A percentile compares a stretch with the other conserved stretches of the same genome.
Evolutionary conservation across 2,329 filamentous ascomycete species (phyloP).

Genomic region (Microsporum audouinii): DNA sequence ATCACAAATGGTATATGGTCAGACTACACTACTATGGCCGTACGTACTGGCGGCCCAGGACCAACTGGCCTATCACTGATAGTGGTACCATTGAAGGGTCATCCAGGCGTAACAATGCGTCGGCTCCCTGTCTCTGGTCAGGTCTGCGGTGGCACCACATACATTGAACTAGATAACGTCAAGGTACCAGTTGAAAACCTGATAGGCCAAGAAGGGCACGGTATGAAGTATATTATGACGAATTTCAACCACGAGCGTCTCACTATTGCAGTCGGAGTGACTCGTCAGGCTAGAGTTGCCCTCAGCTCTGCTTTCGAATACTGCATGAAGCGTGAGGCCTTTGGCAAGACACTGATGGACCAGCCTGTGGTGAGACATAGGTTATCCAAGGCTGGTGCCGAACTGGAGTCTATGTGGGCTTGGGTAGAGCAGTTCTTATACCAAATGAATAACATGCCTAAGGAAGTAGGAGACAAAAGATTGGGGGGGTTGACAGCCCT

Average conservation of each 20-base stretch:
- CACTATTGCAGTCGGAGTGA: slow-evolving; percentile 52
- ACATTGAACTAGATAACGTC: slow-evolving; percentile 65
- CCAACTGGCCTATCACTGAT: slow-evolving; percentile 54
- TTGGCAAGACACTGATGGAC: slow-evolving; percentile 57
- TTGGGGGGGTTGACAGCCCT: slow-evolving; percentile 62
- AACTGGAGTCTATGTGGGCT: slow-evolving; percentile 58
- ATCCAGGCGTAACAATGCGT: slow-evolving; percentile 57
- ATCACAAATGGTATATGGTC: slow-evolving; percentile 64
- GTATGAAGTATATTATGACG: slow-evolving; percentile 65
- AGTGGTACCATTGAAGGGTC: slow-evolving; percentile 56
- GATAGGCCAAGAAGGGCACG: slow-evolving; percentile 56
- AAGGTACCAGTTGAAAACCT: slow-evolving; percentile 59
- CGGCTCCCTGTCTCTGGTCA: slow-evolving; percentile 56
- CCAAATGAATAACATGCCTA: slow-evolving; percentile 50
- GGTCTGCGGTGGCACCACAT: slow-evolving; percentile 57
- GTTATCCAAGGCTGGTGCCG: slow-evolving; percentile 57
- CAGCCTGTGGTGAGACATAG: slow-evolving; percentile 63
- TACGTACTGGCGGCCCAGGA: slow-evolving; percentile 57
- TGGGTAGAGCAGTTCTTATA: slow-evolving; percentile 64
- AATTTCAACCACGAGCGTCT: slow-evolving; percentile 73
- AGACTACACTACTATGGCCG: slow-evolving; percentile 58
- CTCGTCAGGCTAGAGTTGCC: slow-evolving; percentile 51
- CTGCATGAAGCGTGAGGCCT: slow-evolving; percentile 54
- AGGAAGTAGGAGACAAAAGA: slow-evolving; percentile 38
- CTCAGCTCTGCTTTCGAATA: slow-evolving; percentile 51